phyloP scores from a whole-genome alignment of 306 rosid genomes.

The Oxytropis ochrocephala region DNA sequence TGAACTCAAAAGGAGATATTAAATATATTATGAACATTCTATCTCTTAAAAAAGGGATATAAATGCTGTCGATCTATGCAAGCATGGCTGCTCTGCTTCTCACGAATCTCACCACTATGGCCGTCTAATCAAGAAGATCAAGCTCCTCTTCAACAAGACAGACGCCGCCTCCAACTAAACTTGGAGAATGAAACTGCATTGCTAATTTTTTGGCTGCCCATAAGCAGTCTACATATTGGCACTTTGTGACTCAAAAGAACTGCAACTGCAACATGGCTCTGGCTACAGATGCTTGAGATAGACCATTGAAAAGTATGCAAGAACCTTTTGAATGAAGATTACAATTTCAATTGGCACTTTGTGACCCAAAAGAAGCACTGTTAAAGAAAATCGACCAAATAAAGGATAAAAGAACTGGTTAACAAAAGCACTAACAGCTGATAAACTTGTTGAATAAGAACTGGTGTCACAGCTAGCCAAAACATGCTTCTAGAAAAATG shows the following conservation, averaged over 20 bases:
- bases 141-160: background rate
- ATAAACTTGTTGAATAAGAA: too few species aligned
- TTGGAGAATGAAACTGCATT: too few species aligned
- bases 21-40: too few species aligned
- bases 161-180: constrained; percentile 4
- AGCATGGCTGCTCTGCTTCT: background rate
- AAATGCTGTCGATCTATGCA: background rate
- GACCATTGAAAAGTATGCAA: background rate
- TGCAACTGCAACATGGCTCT: background rate
- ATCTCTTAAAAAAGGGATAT: background rate
- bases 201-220: too few species aligned
- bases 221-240: too few species aligned
- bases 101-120: background rate
- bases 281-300: background rate
- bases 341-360: background rate
- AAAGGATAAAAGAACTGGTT: too few species aligned
- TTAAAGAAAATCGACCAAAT: background rate
- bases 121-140: constrained; percentile 10
- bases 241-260: background rate
- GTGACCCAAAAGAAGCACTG: background rate
- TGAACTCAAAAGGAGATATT: too few species aligned
- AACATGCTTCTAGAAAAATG: constrained; percentile 65
- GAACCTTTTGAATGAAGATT: background rate
- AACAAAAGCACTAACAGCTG: too few species aligned
- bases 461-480: constrained; percentile 77